phyloP scores from a whole-genome alignment of 257 asterid species.

The Solanum appendiculatum region DNA sequence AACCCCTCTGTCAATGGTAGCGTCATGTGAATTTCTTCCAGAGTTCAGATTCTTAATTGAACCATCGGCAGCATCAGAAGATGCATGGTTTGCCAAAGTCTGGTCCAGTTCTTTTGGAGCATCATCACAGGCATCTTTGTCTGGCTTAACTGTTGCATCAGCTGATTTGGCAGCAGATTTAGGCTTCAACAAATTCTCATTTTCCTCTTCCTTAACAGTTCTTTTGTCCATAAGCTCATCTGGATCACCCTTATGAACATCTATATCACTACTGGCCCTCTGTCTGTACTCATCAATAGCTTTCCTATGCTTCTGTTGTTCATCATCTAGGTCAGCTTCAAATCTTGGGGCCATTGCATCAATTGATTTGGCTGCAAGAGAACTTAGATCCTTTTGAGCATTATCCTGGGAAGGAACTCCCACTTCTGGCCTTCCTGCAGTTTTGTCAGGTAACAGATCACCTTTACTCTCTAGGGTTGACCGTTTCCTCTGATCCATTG shows the following conservation, averaged over 20 bases:
- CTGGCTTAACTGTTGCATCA: constrained; percentile 22
- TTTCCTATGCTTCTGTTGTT: constrained; percentile 7
- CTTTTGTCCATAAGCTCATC: constrained; percentile 32
- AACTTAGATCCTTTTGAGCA: constrained; percentile 21
- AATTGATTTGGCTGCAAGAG: constrained; percentile 23
- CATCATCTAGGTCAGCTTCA: constrained; percentile 7
- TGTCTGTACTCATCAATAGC: constrained; percentile 6
- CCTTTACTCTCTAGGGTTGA: constrained; percentile 21
- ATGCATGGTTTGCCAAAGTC: background rate
- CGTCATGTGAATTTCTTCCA: background rate
- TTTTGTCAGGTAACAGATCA: constrained; percentile 9
- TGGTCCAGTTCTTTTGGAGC: background rate
- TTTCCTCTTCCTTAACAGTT: constrained; percentile 22
- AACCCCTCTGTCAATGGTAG: background rate
- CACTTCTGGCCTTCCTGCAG: constrained; percentile 16
- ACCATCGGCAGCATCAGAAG: constrained; percentile 16
- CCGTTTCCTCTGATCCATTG: constrained; percentile 14
- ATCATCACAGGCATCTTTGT: constrained; percentile 6
- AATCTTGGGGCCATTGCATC: constrained; percentile 16
- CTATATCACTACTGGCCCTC: constrained; percentile 12
- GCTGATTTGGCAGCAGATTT: constrained; percentile 29
- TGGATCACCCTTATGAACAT: constrained; percentile 30
- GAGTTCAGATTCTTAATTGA: background rate
- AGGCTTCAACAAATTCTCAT: constrained; percentile 19
- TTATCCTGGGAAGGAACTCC: constrained; percentile 27